Base-by-base conservation (phyloP, 139 green algal species). In the Dunaliella sp. region DNA sequence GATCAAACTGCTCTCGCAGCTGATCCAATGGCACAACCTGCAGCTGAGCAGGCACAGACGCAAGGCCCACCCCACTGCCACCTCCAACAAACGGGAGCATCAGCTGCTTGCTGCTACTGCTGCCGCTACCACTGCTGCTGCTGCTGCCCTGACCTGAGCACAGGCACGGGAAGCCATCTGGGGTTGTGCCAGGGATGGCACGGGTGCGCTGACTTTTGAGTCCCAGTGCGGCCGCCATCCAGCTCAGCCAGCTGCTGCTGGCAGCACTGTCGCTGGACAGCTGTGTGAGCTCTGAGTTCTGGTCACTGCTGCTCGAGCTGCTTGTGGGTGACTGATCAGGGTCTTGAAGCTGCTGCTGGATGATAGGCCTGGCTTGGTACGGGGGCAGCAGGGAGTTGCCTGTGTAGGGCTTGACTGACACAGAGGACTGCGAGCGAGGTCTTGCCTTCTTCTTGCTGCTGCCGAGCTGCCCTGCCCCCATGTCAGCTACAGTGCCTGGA, bases 51-150 rank as follows among this genome's bases (percentile, higher is more conserved):
- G 76, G 76, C n/a, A 81, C n/a, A 24, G 28, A 1, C 12, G 34
- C 30, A 37, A 12, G n/a, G 30, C 76, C 33, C 76, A 38, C n/a
- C 12, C 76, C 33, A 28, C 25, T 16, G 1, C 1, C 76, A 2
- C 36, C 28, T 1, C 12, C 2, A 38, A 24, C 31, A 37, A 37
- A 31, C n/a, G 28, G 76, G 2, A 33, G n/a, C 2, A 1, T 33
- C 1, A 1, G 2, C 31, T 81, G 76, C 76, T 37, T 36, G 76
- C 76, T 81, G 76, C 31, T 36, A 1, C 31, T 36, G 76, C n/a
- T 81, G 76, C 31, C 37, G 76, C 73, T 78, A 22, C 73, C n/a
- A 22, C 73, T 78, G 73, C 73, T 78, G 73, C 73, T 78, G n/a
- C n/a, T n/a, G n/a, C n/a, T n/a, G n/a, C n/a, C n/a, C n/a, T n/a